A percentile compares a stretch with the other conserved stretches of the same genome.
These are phyloP conservation scores for Ascomycota sp. DNA, from an alignment of 2,329 filamentous ascomycete species.

Conservation along the genomic window DNA sequence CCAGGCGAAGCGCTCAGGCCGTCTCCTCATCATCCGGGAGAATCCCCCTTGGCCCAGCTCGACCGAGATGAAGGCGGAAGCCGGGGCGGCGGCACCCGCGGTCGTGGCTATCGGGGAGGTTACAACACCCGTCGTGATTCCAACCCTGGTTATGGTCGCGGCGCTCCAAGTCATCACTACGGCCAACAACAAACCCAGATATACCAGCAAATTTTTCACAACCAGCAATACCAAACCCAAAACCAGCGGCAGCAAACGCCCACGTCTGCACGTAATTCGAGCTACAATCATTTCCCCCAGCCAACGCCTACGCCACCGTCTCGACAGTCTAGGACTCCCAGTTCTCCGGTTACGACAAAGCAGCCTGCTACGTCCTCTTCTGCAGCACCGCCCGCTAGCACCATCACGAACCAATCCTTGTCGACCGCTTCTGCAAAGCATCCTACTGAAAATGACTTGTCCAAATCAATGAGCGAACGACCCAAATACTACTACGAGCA, in stretches of 20 bases:
- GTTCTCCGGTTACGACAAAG: conserved; percentile 5
- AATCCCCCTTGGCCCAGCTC: conserved; percentile 34
- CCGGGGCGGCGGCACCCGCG: conserved; percentile 22
- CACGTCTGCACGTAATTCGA: conserved; percentile 3
- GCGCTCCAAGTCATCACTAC: conserved; percentile 5
- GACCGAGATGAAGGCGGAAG: conserved; percentile 31
- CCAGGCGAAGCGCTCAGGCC: conserved; percentile 30
- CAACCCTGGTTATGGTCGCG: conserved; percentile 15
- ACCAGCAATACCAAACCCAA: background rate
- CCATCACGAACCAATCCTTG: conserved; percentile 3
- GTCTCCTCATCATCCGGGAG: conserved; percentile 40
- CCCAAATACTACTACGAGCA: conserved; percentile 51
- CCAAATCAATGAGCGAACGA: conserved; percentile 6
- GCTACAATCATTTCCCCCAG: conserved; percentile 1
- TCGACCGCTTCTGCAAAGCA: conserved; percentile 5
- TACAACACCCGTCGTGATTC: conserved; percentile 31
- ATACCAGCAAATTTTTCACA: conserved; percentile 2
- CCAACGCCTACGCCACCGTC: conserved; percentile 2
- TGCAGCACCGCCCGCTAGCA: background rate
- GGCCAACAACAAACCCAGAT: conserved; percentile 4
- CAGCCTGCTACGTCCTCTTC: conserved; percentile 3
- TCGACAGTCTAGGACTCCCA: conserved; percentile 5
- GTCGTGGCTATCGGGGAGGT: conserved; percentile 20
- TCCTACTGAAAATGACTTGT: conserved; percentile 4
- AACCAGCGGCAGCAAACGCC: conserved; percentile 1